Evolutionary conservation across 352 stramenopile species (phyloP), one percentile per base, ranked within the genome.

Genomic region (Phytophthora syringae): DNA sequence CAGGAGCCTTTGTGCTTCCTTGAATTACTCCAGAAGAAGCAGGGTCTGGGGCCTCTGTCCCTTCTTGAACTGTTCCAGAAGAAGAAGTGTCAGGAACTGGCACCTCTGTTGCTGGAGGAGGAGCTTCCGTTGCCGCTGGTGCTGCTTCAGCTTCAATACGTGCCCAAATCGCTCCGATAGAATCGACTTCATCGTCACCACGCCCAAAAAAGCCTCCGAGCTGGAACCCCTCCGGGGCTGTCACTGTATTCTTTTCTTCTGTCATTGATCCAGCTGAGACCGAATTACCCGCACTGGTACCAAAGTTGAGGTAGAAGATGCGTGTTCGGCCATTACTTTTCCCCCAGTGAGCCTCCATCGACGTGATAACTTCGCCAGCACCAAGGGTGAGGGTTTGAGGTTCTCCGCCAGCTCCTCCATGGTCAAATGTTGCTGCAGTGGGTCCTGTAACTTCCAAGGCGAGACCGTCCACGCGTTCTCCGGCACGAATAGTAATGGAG

Each of bases 261-360:
- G 53, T 53, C 30, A 22, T 45, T 2, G 53, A 61, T 3, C 53
- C 53, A 5, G 28, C 53, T 10, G 53, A 61, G 11, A 61, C 21
- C 6, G 53, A 39, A 24, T 61, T 61, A 1, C 53, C 53, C 18
- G 53, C 40, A 9, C 53, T 61, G 2, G 53, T 61, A 15, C 42
- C 42, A 15, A 61, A 61, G 32, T 42, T 53, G 2, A 61, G 36
- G 27, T 64, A 56, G 36, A 52, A 52, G 27, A 64, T 51, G 3
- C 56, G 45, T 2, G 45, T 64, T 21, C 47, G 32, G 13, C 36
- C 56, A 20, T 7, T 13, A 15, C 57, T 64, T 15, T 64, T 28
- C 5, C 56, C 56, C 56, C 56, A 64, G 34, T 64, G 56, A 1
- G 48, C 58, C 21, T 65, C 58, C 58, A 65, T 65, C 21, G 58